Percentiles rank a stretch among this genome's conserved stretches.
These are phyloP conservation scores for Licmophora abbreviata DNA, from an alignment of 108 stramenopile genomes.

Conservation along the genomic window DNA sequence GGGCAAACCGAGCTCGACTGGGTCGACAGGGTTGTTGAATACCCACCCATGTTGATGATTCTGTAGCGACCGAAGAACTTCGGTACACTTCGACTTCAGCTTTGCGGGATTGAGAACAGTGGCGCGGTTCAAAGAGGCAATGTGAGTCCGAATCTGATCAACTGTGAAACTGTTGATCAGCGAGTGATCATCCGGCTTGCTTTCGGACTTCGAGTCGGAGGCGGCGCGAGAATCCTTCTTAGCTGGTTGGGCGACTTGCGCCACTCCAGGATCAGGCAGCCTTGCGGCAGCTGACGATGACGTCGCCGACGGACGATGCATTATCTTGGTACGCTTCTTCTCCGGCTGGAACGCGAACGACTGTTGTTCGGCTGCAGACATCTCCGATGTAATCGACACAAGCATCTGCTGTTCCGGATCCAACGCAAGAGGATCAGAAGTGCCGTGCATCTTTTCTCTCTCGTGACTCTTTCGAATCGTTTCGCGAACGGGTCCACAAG, in stretches of 20 bases:
- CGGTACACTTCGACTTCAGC: slow-evolving; percentile 67
- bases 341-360: not conserved
- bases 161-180: slow-evolving; percentile 86
- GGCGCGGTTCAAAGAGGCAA: slow-evolving; percentile 74
- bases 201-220: slow-evolving; percentile 20
- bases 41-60: slow-evolving; percentile 86
- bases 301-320: not conserved
- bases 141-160: slow-evolving; percentile 84
- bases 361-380: not conserved
- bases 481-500: slow-evolving; percentile 94
- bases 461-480: slow-evolving; percentile 76
- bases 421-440: not conserved
- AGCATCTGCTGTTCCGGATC: not conserved
- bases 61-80: slow-evolving; percentile 80
- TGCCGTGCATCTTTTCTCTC: slow-evolving; percentile 12
- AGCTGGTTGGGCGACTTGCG: not conserved
- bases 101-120: slow-evolving; percentile 58
- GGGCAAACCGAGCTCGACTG: slow-evolving; percentile 80
- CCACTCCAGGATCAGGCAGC: not conserved
- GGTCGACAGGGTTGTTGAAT: slow-evolving; percentile 92
- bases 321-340: not conserved
- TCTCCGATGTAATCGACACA: not conserved
- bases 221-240: not conserved
- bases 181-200: slow-evolving; percentile 63
- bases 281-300: too few relatives aligned